A percentile compares a stretch with the other conserved stretches of the same genome.
These are phyloP conservation scores for Geosmithia morbida DNA, from an alignment of 2,329 filamentous ascomycete genomes.

Conservation along the genomic window DNA sequence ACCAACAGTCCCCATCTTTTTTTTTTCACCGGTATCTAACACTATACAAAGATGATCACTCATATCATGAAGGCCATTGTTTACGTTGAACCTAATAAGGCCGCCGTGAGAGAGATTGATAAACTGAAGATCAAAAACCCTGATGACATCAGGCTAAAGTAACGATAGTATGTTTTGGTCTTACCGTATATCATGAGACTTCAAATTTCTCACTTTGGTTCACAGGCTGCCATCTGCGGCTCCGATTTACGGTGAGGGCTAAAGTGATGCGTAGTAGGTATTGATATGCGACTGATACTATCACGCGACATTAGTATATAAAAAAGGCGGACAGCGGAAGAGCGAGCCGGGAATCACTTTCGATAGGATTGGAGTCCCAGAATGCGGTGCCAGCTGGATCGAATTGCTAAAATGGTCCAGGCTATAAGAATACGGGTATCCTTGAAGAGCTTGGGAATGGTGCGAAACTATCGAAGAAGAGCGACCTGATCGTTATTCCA, in stretches of 20 bases:
- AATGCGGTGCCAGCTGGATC: background rate
- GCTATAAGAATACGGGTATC: conserved; percentile 47
- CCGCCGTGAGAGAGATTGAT: conserved; percentile 46
- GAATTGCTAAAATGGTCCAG: conserved; percentile 4
- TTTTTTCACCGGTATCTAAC: too few species aligned
- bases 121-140: conserved; percentile 45
- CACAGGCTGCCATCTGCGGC: conserved; percentile 34
- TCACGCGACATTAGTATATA: conserved; percentile 37
- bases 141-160: conserved; percentile 53
- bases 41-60: background rate
- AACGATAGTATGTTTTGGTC: conserved; percentile 36
- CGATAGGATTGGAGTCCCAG: conserved; percentile 13
- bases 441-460: conserved; percentile 39
- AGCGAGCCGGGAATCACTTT: conserved; percentile 47
- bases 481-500: conserved; percentile 49
- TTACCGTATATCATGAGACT: background rate
- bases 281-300: conserved; percentile 4
- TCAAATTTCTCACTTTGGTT: background rate
- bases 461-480: conserved; percentile 45
- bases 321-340: conserved; percentile 47
- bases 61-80: conserved; percentile 45
- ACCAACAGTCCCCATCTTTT: too few species aligned
- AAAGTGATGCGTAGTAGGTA: background rate
- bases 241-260: conserved; percentile 28
- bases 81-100: conserved; percentile 46